Conservation (phyloP, 371 early-diverging fungal genomes). For the Mortierella sp. region DNA sequence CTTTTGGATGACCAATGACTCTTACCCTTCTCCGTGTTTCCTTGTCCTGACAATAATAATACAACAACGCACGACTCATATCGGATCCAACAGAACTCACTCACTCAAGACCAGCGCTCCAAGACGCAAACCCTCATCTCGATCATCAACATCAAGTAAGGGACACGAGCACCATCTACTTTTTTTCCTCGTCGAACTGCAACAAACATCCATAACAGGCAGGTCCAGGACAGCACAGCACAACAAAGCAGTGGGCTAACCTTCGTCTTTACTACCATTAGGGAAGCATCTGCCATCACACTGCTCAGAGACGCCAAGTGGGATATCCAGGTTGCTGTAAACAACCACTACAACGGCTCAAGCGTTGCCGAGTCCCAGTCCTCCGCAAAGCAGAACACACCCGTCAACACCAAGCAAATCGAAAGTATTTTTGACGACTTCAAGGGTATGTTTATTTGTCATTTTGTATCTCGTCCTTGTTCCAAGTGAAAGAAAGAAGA, state of each 20-base stretch:
- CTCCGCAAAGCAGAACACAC: neutral
- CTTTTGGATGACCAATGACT: conserved; percentile 8
- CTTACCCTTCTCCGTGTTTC: neutral
- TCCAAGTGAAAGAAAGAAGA: neutral
- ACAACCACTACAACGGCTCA: conserved; percentile 68
- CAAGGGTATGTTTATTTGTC: conserved; percentile 64
- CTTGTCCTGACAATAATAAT: neutral
- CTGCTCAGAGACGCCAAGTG: conserved; percentile 70
- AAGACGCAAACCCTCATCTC: conserved; percentile 44
- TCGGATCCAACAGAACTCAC: conserved; percentile 24
- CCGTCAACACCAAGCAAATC: conserved; percentile 44
- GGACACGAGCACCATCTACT: neutral
- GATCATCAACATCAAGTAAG: conserved; percentile 47
- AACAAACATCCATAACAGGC: neutral
- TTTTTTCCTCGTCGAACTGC: neutral
- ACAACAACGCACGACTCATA: neutral
- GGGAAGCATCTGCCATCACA: conserved; percentile 69
- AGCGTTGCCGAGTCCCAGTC: conserved; percentile 26
- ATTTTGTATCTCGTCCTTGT: neutral
- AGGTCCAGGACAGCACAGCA: neutral
- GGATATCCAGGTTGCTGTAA: conserved; percentile 79
- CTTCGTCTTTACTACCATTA: conserved; percentile 23
- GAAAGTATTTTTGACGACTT: conserved; percentile 76
- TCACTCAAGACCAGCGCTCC: conserved; percentile 37
- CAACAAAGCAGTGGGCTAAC: neutral